A percentile compares a stretch with the other conserved stretches of the same genome.
Evolutionary conservation across 1,284 basidiomycete genomes (phyloP).

Genomic region (Kwoniella shivajii): DNA sequence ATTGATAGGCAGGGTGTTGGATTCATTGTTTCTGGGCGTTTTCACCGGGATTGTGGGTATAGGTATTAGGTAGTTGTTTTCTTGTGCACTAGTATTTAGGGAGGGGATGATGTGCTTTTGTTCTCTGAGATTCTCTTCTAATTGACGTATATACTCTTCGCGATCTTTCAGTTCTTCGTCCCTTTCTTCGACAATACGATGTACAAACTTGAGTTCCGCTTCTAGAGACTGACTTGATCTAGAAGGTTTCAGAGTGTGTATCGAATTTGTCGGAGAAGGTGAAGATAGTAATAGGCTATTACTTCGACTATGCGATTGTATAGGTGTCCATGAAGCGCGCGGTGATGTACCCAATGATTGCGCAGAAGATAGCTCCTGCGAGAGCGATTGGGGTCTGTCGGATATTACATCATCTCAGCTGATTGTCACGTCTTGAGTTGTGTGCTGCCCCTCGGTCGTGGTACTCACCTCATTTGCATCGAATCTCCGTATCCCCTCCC

Average conservation of each 20-base stretch:
- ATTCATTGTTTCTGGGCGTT: conserved; percentile 10
- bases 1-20: conserved; percentile 9
- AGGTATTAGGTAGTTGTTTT: neutral
- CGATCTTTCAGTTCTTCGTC: conserved; percentile 76
- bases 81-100: conserved; percentile 33
- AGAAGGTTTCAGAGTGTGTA: conserved; percentile 37
- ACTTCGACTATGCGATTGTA: conserved; percentile 15
- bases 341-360: conserved; percentile 60
- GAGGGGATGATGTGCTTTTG: conserved; percentile 39
- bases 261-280: conserved; percentile 16
- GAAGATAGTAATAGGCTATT: conserved; percentile 38
- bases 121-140: conserved; percentile 63
- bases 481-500: conserved; percentile 48
- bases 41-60: neutral
- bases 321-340: conserved; percentile 41
- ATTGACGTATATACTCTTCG: conserved; percentile 75
- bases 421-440: neutral
- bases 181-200: conserved; percentile 70
- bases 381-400: conserved; percentile 70
- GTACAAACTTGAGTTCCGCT: conserved; percentile 62
- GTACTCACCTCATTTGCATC: conserved; percentile 29
- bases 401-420: neutral
- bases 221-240: conserved; percentile 80
- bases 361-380: conserved; percentile 91
- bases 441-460: too few species aligned